Percentiles rank a stretch among this genome's conserved stretches.
Evolutionary conservation across 192 early-diverging fungal species (phyloP).

Genomic region (Linnemannia zychae): DNA sequence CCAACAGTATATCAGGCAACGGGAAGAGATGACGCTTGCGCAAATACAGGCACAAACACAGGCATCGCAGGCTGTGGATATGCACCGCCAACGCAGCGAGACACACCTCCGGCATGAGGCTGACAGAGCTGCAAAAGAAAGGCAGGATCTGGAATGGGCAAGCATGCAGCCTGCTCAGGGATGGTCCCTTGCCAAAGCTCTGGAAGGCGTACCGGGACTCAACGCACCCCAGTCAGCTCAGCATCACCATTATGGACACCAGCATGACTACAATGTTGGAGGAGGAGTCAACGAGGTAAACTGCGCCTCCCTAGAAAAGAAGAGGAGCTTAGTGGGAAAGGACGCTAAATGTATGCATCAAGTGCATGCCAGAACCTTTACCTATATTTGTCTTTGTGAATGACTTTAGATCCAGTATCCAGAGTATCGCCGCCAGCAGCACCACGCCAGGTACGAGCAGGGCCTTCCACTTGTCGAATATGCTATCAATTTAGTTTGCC

Average conservation of each 20-base stretch:
- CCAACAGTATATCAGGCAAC: constrained; percentile 44
- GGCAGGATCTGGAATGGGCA: constrained; percentile 24
- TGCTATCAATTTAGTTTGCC: too few relatives aligned
- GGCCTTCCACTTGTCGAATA: background rate
- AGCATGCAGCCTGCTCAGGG: constrained; percentile 3
- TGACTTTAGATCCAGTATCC: constrained; percentile 40
- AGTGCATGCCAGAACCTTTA: background rate
- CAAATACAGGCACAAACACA: constrained; percentile 21
- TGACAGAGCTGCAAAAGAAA: background rate
- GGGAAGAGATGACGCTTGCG: constrained; percentile 33
- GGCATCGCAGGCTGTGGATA: constrained; percentile 14
- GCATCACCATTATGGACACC: constrained; percentile 11
- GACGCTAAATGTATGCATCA: background rate
- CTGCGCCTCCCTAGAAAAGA: background rate
- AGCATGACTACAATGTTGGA: background rate
- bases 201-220: constrained; percentile 55
- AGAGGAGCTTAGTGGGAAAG: background rate
- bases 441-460: constrained; percentile 5
- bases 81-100: background rate
- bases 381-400: too few relatives aligned
- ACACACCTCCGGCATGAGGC: constrained; percentile 2
- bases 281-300: background rate
- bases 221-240: constrained; percentile 33
- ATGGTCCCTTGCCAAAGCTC: constrained; percentile 38
- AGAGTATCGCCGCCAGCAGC: constrained; percentile 21